Evolutionary conservation across 306 rosid species (phyloP).

Genomic region (Acacia confusa): DNA sequence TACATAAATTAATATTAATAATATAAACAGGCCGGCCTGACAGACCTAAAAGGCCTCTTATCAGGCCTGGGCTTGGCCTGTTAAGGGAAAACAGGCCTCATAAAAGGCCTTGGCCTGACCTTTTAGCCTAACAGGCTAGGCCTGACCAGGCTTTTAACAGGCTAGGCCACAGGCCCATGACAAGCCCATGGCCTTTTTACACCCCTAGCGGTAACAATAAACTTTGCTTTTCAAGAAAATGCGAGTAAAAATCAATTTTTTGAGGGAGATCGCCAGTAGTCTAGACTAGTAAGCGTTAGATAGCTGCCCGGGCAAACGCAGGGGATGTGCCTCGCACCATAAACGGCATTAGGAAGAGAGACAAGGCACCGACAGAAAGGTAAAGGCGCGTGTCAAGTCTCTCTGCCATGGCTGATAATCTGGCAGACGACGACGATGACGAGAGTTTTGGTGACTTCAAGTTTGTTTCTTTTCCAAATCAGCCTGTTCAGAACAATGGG

Average conservation of each 20-base stretch:
- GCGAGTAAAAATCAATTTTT: not conserved
- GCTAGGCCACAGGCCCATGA: too few relatives aligned
- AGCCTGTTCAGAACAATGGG: constrained; percentile 12
- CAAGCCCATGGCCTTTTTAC: too few relatives aligned
- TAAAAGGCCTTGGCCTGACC: too few relatives aligned
- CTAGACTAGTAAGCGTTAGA: not conserved
- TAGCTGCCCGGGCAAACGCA: not conserved
- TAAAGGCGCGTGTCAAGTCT: constrained; percentile 12
- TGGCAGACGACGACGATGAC: constrained; percentile 67
- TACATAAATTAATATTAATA: too few relatives aligned
- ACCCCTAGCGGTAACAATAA: too few relatives aligned
- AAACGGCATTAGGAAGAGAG: not conserved
- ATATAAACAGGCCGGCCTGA: too few relatives aligned
- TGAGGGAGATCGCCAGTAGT: not conserved
- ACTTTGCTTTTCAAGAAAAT: not conserved
- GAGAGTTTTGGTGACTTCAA: constrained; percentile 81
- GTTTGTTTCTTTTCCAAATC: constrained; percentile 44
- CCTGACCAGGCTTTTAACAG: too few relatives aligned
- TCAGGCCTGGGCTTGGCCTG: too few relatives aligned
- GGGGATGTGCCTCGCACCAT: not conserved
- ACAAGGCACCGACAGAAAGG: not conserved
- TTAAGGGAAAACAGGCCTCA: too few relatives aligned
- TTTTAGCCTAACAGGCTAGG: too few relatives aligned
- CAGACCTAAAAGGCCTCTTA: too few relatives aligned
- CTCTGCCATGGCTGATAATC: constrained; percentile 68